Conservation (phyloP, 2,329 filamentous ascomycete species). For the Fusarium piperis region DNA sequence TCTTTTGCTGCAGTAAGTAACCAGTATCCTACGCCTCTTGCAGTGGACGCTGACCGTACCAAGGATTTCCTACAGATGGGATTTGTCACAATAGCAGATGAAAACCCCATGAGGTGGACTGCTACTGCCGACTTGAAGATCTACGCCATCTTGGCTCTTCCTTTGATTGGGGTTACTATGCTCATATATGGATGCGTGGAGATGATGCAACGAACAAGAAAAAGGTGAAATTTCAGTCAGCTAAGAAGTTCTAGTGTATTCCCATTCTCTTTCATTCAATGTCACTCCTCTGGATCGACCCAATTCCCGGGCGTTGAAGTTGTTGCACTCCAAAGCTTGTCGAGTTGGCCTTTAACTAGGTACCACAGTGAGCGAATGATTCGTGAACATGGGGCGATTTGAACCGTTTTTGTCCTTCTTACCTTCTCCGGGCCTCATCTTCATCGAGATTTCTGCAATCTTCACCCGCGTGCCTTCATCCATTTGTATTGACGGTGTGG, state of each 20-base stretch:
- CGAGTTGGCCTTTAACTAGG: neutral
- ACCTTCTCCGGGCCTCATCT: neutral
- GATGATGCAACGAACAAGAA: neutral
- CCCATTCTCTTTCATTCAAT: neutral
- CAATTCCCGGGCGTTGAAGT: neutral
- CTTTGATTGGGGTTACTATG: neutral
- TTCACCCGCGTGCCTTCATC: neutral
- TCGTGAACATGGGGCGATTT: neutral
- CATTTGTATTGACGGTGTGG: neutral
- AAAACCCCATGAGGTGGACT: neutral
- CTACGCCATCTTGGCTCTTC: neutral
- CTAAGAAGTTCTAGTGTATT: neutral
- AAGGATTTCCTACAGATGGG: slow-evolving; percentile 12
- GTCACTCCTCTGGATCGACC: neutral
- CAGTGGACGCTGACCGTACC: neutral
- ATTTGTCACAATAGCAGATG: neutral
- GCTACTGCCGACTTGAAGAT: neutral
- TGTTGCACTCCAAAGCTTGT: neutral
- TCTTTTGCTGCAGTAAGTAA: neutral
- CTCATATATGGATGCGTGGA: neutral
- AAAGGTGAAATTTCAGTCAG: neutral
- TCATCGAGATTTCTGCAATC: neutral
- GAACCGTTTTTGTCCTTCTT: neutral
- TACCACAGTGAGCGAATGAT: neutral
- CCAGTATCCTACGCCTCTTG: too few species aligned